Evolutionary conservation across 345 rosid species (phyloP), one percentile per base, ranked within the genome.

Genomic region (Trapa bicornis): DNA sequence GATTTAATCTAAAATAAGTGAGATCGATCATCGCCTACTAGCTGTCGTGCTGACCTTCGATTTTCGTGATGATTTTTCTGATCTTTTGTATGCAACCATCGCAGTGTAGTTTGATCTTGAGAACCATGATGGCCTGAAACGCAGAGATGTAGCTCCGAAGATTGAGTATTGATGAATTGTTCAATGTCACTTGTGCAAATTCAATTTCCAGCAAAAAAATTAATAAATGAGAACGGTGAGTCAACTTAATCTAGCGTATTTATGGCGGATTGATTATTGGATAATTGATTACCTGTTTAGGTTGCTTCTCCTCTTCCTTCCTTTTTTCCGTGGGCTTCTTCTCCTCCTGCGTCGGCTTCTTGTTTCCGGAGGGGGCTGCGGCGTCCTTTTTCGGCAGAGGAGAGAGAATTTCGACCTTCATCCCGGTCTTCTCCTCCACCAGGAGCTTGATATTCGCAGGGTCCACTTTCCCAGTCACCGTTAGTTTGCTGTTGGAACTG

Each of bases 381-480:
- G 66, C 80, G 37, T 79, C 77, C 50, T 81, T 80, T 64, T 78
- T 77, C n/a, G 80, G 79, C 42, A 65, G 83, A 5, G 86, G 86
- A 71, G 84, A 82, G 57, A 82, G 47, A 9, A 84, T 65, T n/a
- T 79, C 81, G 5, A 77, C 78, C 37, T 82, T 77, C 75, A 71
- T 79, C 14, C 67, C 75, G 38, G 80, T 77, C 71, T 72, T 80
- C 66, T 8, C 58, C 53, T 77, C 78, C 66, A 85, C 75, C 54
- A 2, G 37, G 9, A 65, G 72, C 48, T 73, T 78, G 43, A 89
- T 62, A 32, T 79, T 68, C 6, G 60, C 48, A 1, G 99, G 97
- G 70, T 94, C 89, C 16, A 87, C 86, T 77, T 87, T 77, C 2
- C 99, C 99, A 36, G 61, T 75, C 57, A 91, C 96, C 41, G 93